Base-by-base conservation (phyloP, 176 grass and related monocot genomes). In the Puccinellia tenuiflora region DNA sequence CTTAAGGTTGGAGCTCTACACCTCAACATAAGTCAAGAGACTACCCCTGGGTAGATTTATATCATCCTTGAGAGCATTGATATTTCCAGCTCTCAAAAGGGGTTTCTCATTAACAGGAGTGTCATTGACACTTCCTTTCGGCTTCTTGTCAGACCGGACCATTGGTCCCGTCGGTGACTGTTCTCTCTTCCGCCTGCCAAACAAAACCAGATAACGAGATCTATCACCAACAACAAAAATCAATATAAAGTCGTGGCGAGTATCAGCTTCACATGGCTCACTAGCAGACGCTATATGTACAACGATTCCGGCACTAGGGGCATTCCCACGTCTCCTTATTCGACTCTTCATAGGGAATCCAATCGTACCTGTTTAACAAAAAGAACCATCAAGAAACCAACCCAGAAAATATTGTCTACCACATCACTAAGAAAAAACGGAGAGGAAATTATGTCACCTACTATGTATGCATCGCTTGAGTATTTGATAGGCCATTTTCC, bases 241-340 rank as follows among this genome's bases (percentile, higher is more conserved):
- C 25, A 48, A 45, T 9, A 25, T 81, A 10, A 73, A 26, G 6
- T 21, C 39, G 7, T 40, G 10, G 22, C 18, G 40, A 68, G 65
- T 39, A 71, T 14, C 18, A 85, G 24, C 28, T 68, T 76, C 54
- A 28, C 20, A 79, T 15, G 54, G 74, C 89, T 88, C 62, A 98
- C 95, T 87, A 91, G 92, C 92, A 98, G 25, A 80, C 80, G 67
- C 92, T 98, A 77, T 92, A 98, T 72, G 95, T 93, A 85, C 95
- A 98, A 18, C 91, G 78, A 18, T 87, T 91, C 35, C 79, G 88
- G 72, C 95, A 98, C 82, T 92, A 95, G 48, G 95, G 95, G 75
- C 95, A 97, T 50, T 42, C 91, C 95, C 95, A 97, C 17, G 53
- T 70, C 56, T 84, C 73, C 25, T 85, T 61, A n/a, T 11, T 2